Conservation (phyloP, 1,284 basidiomycete species). For the Meira miltonrushii region DNA sequence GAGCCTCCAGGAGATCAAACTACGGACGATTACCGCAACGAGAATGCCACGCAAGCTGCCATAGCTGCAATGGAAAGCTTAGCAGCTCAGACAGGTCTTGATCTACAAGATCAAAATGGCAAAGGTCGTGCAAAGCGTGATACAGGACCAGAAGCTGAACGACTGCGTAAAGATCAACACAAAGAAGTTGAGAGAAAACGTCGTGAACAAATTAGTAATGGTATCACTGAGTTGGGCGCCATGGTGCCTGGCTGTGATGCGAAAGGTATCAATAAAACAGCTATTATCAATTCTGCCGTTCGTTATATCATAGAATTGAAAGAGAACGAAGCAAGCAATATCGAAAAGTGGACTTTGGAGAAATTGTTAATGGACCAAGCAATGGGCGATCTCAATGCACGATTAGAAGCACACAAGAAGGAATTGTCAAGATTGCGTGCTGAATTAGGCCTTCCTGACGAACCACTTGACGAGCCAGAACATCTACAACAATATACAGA, state of each 20-base stretch:
- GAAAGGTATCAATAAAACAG: slow-evolving; percentile 72
- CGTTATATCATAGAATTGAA: slow-evolving; percentile 84
- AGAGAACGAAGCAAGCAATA: slow-evolving; percentile 80
- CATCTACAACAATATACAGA: too few species aligned
- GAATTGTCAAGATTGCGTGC: slow-evolving; percentile 39
- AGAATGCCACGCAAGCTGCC: slow-evolving; percentile 34
- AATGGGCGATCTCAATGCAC: slow-evolving; percentile 45
- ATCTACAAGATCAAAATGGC: slow-evolving; percentile 8
- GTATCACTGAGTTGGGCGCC: slow-evolving; percentile 82
- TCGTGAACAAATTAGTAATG: slow-evolving; percentile 89
- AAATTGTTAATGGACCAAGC: slow-evolving; percentile 84
- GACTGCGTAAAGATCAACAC: slow-evolving; percentile 47
- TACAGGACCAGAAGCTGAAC: slow-evolving; percentile 38
- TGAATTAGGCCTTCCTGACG: slow-evolving; percentile 22
- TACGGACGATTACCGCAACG: slow-evolving; percentile 23
- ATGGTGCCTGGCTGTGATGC: slow-evolving; percentile 76
- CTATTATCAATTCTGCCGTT: slow-evolving; percentile 74
- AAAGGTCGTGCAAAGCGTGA: slow-evolving; percentile 5
- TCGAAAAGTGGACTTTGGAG: slow-evolving; percentile 84
- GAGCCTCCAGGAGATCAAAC: neutral
- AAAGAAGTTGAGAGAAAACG: slow-evolving; percentile 95
- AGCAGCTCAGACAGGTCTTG: slow-evolving; percentile 15
- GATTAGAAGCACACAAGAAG: slow-evolving; percentile 33
- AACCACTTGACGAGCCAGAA: neutral
- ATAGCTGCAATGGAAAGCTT: slow-evolving; percentile 40